Evolutionary conservation across 345 rosid genomes (phyloP).

Genomic region (Camelina laxa): DNA sequence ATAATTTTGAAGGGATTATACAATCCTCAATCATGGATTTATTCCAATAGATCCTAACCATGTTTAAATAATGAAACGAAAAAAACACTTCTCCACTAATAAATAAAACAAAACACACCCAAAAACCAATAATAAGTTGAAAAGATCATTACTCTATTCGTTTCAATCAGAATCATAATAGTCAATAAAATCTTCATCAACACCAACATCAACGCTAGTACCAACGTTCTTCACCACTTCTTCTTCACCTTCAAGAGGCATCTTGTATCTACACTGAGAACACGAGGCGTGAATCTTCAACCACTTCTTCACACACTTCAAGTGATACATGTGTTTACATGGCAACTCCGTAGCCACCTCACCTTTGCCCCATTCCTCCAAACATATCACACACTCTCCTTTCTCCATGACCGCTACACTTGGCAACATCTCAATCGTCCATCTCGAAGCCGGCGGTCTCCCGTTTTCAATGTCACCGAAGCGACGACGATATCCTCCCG

Average conservation of each 20-base stretch:
- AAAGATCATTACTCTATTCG: background rate
- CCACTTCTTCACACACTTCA: constrained; percentile 31
- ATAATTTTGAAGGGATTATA: background rate
- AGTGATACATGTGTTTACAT: constrained; percentile 37
- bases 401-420: background rate
- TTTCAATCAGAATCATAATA: background rate
- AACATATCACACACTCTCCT: constrained; percentile 24
- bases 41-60: background rate
- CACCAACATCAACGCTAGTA: background rate
- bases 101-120: background rate
- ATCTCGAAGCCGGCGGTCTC: constrained; percentile 7
- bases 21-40: background rate
- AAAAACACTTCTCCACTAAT: background rate
- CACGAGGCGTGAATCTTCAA: constrained; percentile 18
- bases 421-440: constrained; percentile 18
- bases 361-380: constrained; percentile 21
- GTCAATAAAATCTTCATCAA: background rate
- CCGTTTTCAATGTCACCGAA: no score
- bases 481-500: no score
- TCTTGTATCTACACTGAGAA: constrained; percentile 34
- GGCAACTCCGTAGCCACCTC: constrained; percentile 27
- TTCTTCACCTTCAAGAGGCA: constrained; percentile 12
- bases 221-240: background rate
- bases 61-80: background rate
- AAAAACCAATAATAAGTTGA: background rate